Evolutionary conservation across 148 eudicot genomes (phyloP).

Genomic region (Fagopyrum tataricum): DNA sequence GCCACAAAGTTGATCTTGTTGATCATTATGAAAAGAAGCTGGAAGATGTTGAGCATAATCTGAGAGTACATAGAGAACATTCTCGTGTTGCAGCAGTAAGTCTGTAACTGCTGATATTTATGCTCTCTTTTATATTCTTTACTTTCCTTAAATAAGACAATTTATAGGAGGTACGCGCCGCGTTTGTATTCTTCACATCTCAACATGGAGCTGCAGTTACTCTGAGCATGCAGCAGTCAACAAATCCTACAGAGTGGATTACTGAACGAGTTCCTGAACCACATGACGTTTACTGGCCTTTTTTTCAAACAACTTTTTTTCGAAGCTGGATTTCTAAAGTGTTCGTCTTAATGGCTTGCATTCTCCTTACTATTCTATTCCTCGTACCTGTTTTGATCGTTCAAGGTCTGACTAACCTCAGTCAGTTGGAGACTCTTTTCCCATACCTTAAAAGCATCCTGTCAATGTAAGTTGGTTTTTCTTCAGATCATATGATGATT

Average conservation of each 20-base stretch:
- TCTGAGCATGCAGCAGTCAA: slow-evolving; percentile 62
- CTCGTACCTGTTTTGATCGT: slow-evolving; percentile 67
- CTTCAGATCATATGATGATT: background rate
- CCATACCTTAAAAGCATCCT: slow-evolving; percentile 64
- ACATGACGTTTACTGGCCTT: slow-evolving; percentile 82
- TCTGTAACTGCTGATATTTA: background rate
- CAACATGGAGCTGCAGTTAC: slow-evolving; percentile 67
- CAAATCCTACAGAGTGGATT: slow-evolving; percentile 76
- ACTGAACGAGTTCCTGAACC: slow-evolving; percentile 91
- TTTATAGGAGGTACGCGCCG: slow-evolving; percentile 76
- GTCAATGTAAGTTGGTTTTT: slow-evolving; percentile 40
- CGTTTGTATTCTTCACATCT: slow-evolving; percentile 80
- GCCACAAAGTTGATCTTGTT: slow-evolving; percentile 35
- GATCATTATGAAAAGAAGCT: slow-evolving; percentile 66
- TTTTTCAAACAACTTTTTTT: slow-evolving; percentile 70
- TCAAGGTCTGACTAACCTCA: slow-evolving; percentile 83
- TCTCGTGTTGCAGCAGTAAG: slow-evolving; percentile 10
- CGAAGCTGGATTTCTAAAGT: slow-evolving; percentile 60
- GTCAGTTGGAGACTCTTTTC: slow-evolving; percentile 60
- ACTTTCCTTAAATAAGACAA: background rate
- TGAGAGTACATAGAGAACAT: slow-evolving; percentile 55
- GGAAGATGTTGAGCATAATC: slow-evolving; percentile 46
- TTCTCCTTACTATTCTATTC: slow-evolving; percentile 52
- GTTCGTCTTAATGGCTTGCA: slow-evolving; percentile 36
- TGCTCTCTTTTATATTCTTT: background rate